A percentile compares a stretch with the other conserved stretches of the same genome.
phyloP scores from a whole-genome alignment of 345 rosid genomes.

The Pistacia integerrima region DNA sequence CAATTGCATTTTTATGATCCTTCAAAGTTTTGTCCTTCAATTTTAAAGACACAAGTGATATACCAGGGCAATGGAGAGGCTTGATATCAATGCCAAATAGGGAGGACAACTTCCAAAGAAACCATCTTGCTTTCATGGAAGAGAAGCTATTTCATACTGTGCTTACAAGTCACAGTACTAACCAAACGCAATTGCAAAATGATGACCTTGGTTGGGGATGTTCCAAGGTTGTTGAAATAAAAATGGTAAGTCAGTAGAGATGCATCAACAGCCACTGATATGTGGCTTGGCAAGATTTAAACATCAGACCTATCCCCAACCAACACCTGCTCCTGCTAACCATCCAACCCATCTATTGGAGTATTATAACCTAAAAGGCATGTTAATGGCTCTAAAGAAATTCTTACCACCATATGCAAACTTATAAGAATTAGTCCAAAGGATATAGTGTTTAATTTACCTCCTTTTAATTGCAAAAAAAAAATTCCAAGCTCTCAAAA shows the following conservation, averaged over 20 bases:
- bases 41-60: too few relatives aligned
- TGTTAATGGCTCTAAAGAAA: neutral
- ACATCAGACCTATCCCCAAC: conserved; percentile 3
- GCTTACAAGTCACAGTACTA: neutral
- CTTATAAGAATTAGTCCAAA: neutral
- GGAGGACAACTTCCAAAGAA: neutral
- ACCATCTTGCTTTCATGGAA: neutral
- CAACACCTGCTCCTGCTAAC: neutral
- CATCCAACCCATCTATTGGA: too few relatives aligned
- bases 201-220: neutral
- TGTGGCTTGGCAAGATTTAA: neutral
- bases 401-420: neutral
- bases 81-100: too few relatives aligned
- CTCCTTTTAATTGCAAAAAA: neutral
- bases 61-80: too few relatives aligned
- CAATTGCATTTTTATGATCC: too few relatives aligned
- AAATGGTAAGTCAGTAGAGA: neutral
- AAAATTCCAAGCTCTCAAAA: too few relatives aligned
- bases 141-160: neutral
- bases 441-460: too few relatives aligned
- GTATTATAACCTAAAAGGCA: neutral
- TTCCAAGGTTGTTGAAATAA: neutral
- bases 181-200: neutral
- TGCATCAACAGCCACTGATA: neutral
- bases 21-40: too few relatives aligned